Evolutionary conservation across 805 yeast genomes (phyloP).

Genomic region (Lachancea fermentati): DNA sequence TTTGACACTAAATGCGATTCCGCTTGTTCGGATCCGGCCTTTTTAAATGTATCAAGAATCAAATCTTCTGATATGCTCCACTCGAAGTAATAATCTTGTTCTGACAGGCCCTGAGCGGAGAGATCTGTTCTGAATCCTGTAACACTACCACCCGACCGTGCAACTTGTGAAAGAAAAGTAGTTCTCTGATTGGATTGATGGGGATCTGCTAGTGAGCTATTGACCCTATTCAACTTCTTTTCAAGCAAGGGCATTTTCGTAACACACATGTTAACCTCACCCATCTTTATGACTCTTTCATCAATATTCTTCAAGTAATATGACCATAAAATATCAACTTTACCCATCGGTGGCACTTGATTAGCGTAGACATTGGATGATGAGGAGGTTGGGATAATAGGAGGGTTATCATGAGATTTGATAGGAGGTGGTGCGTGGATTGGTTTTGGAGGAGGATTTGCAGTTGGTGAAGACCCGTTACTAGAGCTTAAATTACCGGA

Average conservation of each 20-base stretch:
- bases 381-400: slow-evolving; percentile 2
- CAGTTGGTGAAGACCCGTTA: slow-evolving; percentile 8
- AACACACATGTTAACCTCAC: slow-evolving; percentile 44
- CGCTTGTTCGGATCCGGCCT: slow-evolving; percentile 3
- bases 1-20: slow-evolving; percentile 18
- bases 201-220: slow-evolving; percentile 56
- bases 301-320: slow-evolving; percentile 46
- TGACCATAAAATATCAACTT: slow-evolving; percentile 56
- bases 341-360: slow-evolving; percentile 42
- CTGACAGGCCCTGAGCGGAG: slow-evolving; percentile 19
- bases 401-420: slow-evolving; percentile 14
- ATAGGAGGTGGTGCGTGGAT: slow-evolving; percentile 2
- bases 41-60: slow-evolving; percentile 17
- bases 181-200: slow-evolving; percentile 40
- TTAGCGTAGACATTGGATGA: slow-evolving; percentile 1
- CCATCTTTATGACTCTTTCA: slow-evolving; percentile 56
- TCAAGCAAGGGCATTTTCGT: slow-evolving; percentile 48
- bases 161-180: slow-evolving; percentile 40
- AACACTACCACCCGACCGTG: slow-evolving; percentile 39
- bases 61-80: slow-evolving; percentile 16
- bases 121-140: slow-evolving; percentile 37
- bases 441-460: slow-evolving; percentile 7
- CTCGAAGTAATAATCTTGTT: slow-evolving; percentile 28
- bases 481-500: slow-evolving; percentile 16
- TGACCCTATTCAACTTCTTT: slow-evolving; percentile 38